Evolutionary conservation across 257 asterid species (phyloP), one percentile per base, ranked within the genome.

Genomic region (Dorcoceras hygrometricum): DNA sequence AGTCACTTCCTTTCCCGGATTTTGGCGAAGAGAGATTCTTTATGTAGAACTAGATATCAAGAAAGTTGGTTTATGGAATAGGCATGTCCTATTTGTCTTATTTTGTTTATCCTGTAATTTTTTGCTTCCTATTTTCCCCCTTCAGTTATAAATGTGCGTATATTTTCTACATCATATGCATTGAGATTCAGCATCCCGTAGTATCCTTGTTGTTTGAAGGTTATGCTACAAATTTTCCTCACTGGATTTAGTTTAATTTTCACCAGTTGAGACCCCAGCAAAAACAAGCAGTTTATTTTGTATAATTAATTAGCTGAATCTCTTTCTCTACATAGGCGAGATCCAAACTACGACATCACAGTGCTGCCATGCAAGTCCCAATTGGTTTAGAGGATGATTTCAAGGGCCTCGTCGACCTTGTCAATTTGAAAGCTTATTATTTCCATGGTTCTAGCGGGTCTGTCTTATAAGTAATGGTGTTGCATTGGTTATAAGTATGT

Each of bases 341-440:
- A 74, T 36, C 91, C 67, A 94, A 90, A 76, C 99, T 94, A 80
- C 95, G 99, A 69, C 99, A 90, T 76, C 97, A 94, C 71, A 82
- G 88, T 54, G 99, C 96, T 84, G 97, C 97, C 20, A 89, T 94
- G 80, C 99, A 94, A 84, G 82, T 85, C 59, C 97, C 96, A 24
- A 88, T 94, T 71, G 99, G 99, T 72, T 70, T 94, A 79, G 99
- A 94, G 81, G 97, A 90, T 31, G 96, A 90, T 63, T 94, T 94
- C 85, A 86, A 87, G 79, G 99, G 96, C 78, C 89, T 94, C 54
- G 66, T 94, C 68, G 97, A 90, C 83, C 86, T 94, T 67, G 96
- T 94, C 84, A 77, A 73, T 51, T 75, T 82, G 87, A 87, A 94
- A 82, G 95, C 95, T 79, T 75, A 72, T 73, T 83, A 81, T 78